Evolutionary conservation across 2,329 filamentous ascomycete genomes (phyloP).

Genomic region (Penicillium sp.): DNA sequence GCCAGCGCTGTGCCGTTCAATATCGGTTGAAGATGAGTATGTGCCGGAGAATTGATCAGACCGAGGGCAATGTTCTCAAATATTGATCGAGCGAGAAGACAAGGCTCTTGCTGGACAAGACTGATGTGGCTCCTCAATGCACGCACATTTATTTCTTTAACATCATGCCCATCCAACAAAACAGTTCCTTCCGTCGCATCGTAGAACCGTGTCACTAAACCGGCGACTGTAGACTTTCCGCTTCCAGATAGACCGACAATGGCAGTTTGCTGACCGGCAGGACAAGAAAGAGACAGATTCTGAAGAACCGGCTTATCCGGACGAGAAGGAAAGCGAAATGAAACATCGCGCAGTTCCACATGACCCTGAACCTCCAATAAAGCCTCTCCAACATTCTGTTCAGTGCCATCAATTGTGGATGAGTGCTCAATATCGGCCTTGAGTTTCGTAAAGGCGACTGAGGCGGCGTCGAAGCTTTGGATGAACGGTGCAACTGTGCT

Average conservation of each 20-base stretch:
- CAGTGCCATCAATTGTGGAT: constrained; percentile 49
- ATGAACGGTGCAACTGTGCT: constrained; percentile 38
- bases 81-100: constrained; percentile 14
- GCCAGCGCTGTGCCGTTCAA: constrained; percentile 52
- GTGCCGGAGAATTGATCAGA: constrained; percentile 18
- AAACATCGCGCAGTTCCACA: constrained; percentile 25
- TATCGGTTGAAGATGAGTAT: constrained; percentile 6
- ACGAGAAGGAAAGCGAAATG: constrained; percentile 29
- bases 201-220: constrained; percentile 62
- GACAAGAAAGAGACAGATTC: constrained; percentile 10
- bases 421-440: constrained; percentile 56
- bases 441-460: constrained; percentile 57
- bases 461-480: constrained; percentile 49
- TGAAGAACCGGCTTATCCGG: constrained; percentile 18
- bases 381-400: constrained; percentile 3
- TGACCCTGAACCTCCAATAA: constrained; percentile 41
- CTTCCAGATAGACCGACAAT: constrained; percentile 55
- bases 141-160: constrained; percentile 54
- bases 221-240: constrained; percentile 65
- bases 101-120: constrained; percentile 14
- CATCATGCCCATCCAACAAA: constrained; percentile 60
- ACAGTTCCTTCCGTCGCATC: constrained; percentile 61
- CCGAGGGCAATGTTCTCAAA: constrained; percentile 15
- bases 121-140: constrained; percentile 12
- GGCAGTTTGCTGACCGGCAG: constrained; percentile 50